A percentile compares a stretch with the other conserved stretches of the same genome.
phyloP scores from a whole-genome alignment of 345 rosid species.

The Melaleuca quinquenervia region DNA sequence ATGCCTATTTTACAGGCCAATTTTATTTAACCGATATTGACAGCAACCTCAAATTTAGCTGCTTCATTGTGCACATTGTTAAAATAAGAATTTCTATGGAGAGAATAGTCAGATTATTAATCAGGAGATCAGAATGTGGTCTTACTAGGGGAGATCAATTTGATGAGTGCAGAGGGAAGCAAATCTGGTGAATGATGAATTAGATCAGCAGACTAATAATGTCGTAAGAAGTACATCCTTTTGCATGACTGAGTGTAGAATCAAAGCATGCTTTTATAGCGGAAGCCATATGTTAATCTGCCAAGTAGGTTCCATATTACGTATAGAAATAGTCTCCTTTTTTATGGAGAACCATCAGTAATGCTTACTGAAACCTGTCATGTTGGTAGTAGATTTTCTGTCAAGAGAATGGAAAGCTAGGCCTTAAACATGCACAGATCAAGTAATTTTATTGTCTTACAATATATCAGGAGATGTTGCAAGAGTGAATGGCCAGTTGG shows the following conservation, averaged over 20 bases:
- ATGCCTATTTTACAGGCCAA: background rate
- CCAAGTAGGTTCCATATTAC: background rate
- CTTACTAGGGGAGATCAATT: background rate
- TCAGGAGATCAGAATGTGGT: background rate
- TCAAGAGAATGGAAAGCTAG: background rate
- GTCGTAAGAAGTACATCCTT: background rate
- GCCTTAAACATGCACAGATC: background rate
- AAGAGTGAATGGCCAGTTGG: conserved; percentile 61
- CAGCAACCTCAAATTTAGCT: background rate
- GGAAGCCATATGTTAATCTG: background rate
- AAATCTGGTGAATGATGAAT: background rate
- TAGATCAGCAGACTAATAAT: background rate
- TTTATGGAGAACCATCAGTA: background rate
- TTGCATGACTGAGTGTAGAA: background rate
- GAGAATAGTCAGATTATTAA: background rate
- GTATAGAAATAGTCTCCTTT: background rate
- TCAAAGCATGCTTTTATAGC: background rate
- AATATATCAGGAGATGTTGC: conserved; percentile 53
- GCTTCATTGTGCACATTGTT: background rate
- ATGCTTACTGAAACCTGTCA: background rate
- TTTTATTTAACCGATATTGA: background rate
- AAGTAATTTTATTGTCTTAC: background rate
- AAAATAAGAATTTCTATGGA: background rate
- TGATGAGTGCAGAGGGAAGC: background rate
- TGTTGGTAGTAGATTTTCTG: background rate